Conservation (phyloP, 1,139 yeast genomes). For the Fermentozyma sake region DNA sequence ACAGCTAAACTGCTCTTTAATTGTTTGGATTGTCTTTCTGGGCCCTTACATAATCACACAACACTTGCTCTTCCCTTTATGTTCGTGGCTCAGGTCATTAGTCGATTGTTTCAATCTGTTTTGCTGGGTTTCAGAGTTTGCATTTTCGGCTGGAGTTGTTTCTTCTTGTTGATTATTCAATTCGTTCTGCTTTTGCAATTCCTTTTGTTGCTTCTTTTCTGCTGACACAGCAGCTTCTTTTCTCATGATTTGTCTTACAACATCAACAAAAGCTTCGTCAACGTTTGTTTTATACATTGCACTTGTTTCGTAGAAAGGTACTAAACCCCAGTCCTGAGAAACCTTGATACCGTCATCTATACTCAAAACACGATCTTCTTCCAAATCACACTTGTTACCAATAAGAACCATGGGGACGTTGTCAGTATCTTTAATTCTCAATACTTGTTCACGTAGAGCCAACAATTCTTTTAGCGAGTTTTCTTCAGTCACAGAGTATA, state of each 20-base stretch:
- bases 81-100: conserved; percentile 9
- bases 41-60: conserved; percentile 12
- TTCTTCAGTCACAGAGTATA: conserved; percentile 86
- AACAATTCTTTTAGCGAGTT: conserved; percentile 77
- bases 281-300: conserved; percentile 90
- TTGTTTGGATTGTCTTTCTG: neutral
- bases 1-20: no score
- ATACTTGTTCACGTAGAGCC: conserved; percentile 82
- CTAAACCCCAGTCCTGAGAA: conserved; percentile 82
- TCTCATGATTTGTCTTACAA: conserved; percentile 83
- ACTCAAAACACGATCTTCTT: conserved; percentile 68
- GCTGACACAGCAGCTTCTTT: conserved; percentile 55
- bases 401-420: conserved; percentile 82
- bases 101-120: conserved; percentile 12
- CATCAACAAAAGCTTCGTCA: conserved; percentile 83
- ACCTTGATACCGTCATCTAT: conserved; percentile 79
- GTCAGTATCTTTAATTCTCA: conserved; percentile 77
- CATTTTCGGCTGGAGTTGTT: conserved; percentile 2
- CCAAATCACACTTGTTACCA: conserved; percentile 84
- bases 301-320: conserved; percentile 89
- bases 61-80: conserved; percentile 10
- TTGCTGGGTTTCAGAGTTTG: conserved; percentile 2
- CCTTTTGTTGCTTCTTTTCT: conserved; percentile 45
- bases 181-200: conserved; percentile 28
- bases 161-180: conserved; percentile 5